Evolutionary conservation across 805 yeast genomes (phyloP).

Genomic region (Kuraishia cidri): DNA sequence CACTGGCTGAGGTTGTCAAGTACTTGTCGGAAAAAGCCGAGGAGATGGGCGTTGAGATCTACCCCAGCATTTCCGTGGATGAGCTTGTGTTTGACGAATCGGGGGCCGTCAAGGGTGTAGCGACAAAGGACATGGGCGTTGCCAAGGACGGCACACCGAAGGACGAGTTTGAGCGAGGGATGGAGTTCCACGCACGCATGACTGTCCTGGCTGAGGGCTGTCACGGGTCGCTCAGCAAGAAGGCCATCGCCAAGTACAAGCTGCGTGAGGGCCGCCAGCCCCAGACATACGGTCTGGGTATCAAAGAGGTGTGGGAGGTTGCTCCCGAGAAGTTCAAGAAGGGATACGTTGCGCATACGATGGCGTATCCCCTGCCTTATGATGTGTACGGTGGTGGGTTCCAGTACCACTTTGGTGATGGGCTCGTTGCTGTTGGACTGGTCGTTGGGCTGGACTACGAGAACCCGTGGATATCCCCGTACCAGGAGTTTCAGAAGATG

Average conservation of each 20-base stretch:
- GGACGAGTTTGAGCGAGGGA: slow-evolving; percentile 85
- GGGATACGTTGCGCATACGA: slow-evolving; percentile 78
- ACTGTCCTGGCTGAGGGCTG: slow-evolving; percentile 98
- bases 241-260: slow-evolving; percentile 58
- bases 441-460: slow-evolving; percentile 91
- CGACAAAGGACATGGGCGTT: slow-evolving; percentile 90
- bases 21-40: slow-evolving; percentile 85
- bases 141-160: slow-evolving; percentile 69
- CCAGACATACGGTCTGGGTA: slow-evolving; percentile 93
- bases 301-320: slow-evolving; percentile 97
- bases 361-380: slow-evolving; percentile 78
- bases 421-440: slow-evolving; percentile 84
- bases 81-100: slow-evolving; percentile 57
- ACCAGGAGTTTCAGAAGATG: slow-evolving; percentile 91
- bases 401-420: slow-evolving; percentile 94
- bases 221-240: slow-evolving; percentile 86
- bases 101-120: slow-evolving; percentile 74
- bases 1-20: slow-evolving; percentile 72
- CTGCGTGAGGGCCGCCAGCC: slow-evolving; percentile 56
- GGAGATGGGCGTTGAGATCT: slow-evolving; percentile 87
- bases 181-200: slow-evolving; percentile 90
- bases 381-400: slow-evolving; percentile 94
- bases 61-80: slow-evolving; percentile 82
- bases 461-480: slow-evolving; percentile 94
- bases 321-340: slow-evolving; percentile 68